Evolutionary conservation across 1,284 basidiomycete genomes (phyloP).

Genomic region (Kwoniella shivajii): DNA sequence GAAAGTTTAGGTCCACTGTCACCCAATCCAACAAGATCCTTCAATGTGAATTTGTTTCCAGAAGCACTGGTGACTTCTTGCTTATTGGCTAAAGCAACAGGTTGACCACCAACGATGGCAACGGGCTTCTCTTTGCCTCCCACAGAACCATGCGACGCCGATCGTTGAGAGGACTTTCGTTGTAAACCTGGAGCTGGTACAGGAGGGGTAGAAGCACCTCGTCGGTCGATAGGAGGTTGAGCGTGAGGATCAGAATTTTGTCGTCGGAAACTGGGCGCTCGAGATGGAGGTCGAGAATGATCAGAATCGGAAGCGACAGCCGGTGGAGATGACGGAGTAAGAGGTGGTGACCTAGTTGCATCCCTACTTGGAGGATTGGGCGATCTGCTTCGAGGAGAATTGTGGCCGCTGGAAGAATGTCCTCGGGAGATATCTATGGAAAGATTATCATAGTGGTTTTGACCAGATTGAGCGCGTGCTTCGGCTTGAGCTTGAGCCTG

Average conservation of each 20-base stretch:
- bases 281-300: slow-evolving; percentile 36
- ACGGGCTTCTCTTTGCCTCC: slow-evolving; percentile 21
- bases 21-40: slow-evolving; percentile 67
- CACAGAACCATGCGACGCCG: slow-evolving; percentile 31
- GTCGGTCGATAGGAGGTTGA: slow-evolving; percentile 33
- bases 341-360: slow-evolving; percentile 37
- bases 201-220: slow-evolving; percentile 17
- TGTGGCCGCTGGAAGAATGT: slow-evolving; percentile 13
- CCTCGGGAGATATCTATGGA: slow-evolving; percentile 24
- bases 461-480: slow-evolving; percentile 4
- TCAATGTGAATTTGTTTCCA: slow-evolving; percentile 76
- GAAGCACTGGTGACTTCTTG: slow-evolving; percentile 48
- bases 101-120: slow-evolving; percentile 22
- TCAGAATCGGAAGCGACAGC: slow-evolving; percentile 35
- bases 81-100: slow-evolving; percentile 31
- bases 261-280: slow-evolving; percentile 39
- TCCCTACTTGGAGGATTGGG: slow-evolving; percentile 23
- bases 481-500: slow-evolving; percentile 10
- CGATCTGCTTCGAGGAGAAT: slow-evolving; percentile 20
- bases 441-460: slow-evolving; percentile 18
- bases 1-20: slow-evolving; percentile 65
- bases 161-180: slow-evolving; percentile 33
- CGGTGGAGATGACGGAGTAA: slow-evolving; percentile 38
- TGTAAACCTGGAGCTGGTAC: slow-evolving; percentile 13
- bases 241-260: slow-evolving; percentile 35